Evolutionary conservation across 1,139 yeast species (phyloP).

Genomic region (Hansenula sp.): DNA sequence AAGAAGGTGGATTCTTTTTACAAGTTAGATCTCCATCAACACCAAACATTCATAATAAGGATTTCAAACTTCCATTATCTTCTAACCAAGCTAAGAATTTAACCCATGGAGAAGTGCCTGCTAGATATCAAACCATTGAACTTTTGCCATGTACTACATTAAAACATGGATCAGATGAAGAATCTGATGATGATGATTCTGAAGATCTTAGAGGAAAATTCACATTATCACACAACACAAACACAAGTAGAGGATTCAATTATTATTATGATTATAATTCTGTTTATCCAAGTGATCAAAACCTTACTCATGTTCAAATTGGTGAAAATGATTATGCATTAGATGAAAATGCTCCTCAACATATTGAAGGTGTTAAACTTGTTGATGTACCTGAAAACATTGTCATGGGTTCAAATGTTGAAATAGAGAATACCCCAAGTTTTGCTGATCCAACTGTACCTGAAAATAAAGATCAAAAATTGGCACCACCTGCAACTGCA

Average conservation of each 20-base stretch:
- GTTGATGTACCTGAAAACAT: slow-evolving; percentile 40
- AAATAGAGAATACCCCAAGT: slow-evolving; percentile 8
- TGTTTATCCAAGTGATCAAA: slow-evolving; percentile 55
- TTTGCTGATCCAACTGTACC: slow-evolving; percentile 4
- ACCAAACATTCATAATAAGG: slow-evolving; percentile 21
- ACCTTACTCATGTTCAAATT: slow-evolving; percentile 29
- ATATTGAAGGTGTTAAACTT: slow-evolving; percentile 26
- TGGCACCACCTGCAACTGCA: too few relatives aligned
- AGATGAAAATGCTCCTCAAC: slow-evolving; percentile 19
- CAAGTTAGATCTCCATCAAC: slow-evolving; percentile 46
- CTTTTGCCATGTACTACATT: slow-evolving; percentile 77
- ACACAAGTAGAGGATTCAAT: slow-evolving; percentile 73
- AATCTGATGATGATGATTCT: slow-evolving; percentile 38
- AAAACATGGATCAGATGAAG: slow-evolving; percentile 75
- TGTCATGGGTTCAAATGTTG: slow-evolving; percentile 21
- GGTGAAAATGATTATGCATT: slow-evolving; percentile 16
- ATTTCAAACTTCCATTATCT: neutral
- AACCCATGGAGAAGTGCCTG: slow-evolving; percentile 7
- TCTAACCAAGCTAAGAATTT: neutral
- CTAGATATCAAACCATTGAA: slow-evolving; percentile 54
- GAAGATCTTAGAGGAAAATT: slow-evolving; percentile 54
- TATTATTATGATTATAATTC: slow-evolving; percentile 86
- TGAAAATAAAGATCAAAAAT: too few relatives aligned
- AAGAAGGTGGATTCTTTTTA: slow-evolving; percentile 62
- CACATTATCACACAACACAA: slow-evolving; percentile 73